These are phyloP conservation scores for Albifimbria verrucaria DNA, from an alignment of 2,329 filamentous ascomycete genomes.

Conservation along the genomic window DNA sequence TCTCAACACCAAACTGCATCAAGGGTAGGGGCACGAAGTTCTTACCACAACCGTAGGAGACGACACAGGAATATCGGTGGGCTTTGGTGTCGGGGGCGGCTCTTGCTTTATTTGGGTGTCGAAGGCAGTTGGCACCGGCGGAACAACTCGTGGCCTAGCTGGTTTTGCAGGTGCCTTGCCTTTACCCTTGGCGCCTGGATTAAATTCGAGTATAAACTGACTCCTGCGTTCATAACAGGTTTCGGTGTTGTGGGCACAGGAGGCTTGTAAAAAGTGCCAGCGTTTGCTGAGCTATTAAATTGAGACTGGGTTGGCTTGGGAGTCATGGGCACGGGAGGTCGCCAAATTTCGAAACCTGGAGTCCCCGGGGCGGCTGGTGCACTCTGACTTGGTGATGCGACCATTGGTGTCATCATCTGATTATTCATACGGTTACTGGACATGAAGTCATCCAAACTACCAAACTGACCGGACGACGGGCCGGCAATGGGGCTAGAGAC, in stretches of 20 bases:
- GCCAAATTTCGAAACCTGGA: constrained; percentile 35
- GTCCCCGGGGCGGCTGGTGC: constrained; percentile 25
- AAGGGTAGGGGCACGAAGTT: not conserved
- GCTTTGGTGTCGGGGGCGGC: not conserved
- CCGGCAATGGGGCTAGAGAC: constrained; percentile 23
- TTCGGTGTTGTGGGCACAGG: constrained; percentile 37
- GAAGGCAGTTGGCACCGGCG: constrained; percentile 16
- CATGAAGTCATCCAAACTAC: constrained; percentile 31
- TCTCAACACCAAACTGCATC: too few species aligned
- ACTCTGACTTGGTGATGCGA: constrained; percentile 14
- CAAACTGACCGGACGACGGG: constrained; percentile 25
- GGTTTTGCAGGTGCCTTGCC: constrained; percentile 32
- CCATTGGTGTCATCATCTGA: constrained; percentile 21
- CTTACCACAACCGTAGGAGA: constrained; percentile 23
- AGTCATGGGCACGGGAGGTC: constrained; percentile 26
- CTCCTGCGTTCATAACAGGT: constrained; percentile 29
- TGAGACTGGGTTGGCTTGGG: constrained; percentile 21
- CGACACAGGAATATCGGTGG: constrained; percentile 10
- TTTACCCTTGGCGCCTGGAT: constrained; percentile 26
- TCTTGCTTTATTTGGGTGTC: constrained; percentile 5
- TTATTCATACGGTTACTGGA: constrained; percentile 22
- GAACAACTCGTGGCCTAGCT: constrained; percentile 21
- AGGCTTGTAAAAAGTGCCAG: constrained; percentile 31
- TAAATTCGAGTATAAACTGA: constrained; percentile 35
- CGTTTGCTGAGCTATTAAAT: constrained; percentile 13